Evolutionary conservation across 306 rosid species (phyloP), one percentile per base, ranked within the genome.

Genomic region (Quercus variabilis): DNA sequence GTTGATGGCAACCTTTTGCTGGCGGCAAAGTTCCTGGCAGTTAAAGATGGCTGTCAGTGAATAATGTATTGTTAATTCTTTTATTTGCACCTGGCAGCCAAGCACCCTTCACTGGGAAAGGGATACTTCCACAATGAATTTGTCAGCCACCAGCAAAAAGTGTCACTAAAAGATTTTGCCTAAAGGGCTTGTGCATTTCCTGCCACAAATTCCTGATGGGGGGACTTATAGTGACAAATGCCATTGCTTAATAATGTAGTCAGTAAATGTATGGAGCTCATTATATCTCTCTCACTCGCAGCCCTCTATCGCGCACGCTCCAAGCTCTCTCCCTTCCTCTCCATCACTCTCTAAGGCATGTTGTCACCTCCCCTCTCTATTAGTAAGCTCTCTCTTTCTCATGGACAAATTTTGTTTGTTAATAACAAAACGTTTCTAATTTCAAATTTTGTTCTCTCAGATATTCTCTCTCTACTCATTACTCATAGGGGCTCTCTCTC

Each of bases 381-480:
- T 68, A 55, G 96, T 91, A 74, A 83, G 74, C 72, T 84, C 43
- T 63, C 23, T 18, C 58, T 20, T 51, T 65, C 74, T 41, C 28
- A 38, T 55, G n/a, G 58, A 69, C 60, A 17, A 41, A 26, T 49
- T 51, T 46, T 71, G 38, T 81, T 56, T 74, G 67, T 20, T 23
- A 63, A 69, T 6, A 6, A 67, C 11, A 68, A 68, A 60, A 70
- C 20, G 79, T 23, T 31, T 58, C 70, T 76, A 62, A 68, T 57
- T 25, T 25, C 57, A 76, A 21, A 63, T 15, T 79, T 70, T 74
- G 75, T 28, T 90, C 57, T 78, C 46, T 13, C 78, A 85, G 90
- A 90, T 73, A 69, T 79, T 77, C 52, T 82, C 83, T 80, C 72
- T 87, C 69, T 35, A 65, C 64, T 78, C 82, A 63, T 81, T 70